Base-by-base conservation (phyloP, 1,284 basidiomycete genomes). In the Puccinia novopanici region DNA sequence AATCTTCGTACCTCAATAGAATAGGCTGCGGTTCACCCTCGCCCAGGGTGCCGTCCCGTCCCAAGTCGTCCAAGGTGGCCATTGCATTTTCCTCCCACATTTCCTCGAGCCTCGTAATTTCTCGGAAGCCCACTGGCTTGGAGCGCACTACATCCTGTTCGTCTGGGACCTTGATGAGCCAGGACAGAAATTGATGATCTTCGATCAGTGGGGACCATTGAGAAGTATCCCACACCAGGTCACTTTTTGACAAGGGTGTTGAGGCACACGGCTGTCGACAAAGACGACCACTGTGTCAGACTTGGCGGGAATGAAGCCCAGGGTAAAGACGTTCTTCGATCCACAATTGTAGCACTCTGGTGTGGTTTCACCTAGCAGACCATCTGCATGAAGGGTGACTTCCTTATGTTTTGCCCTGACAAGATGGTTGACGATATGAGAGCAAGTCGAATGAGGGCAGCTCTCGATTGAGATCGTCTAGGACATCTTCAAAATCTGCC, bases 401-500 rank as follows among this genome's bases (percentile, higher is more conserved):
- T 99, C 96, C 88, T 98, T 98, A 88, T 99, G 97, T 87, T 98
- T 98, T 40, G 97, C 95, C 84, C 97, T 93, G 76, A 99, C 97
- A 79, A 99, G 90, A 87, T 99, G 97, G 86, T 97, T 98, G 84
- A 99, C 96, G 84, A 99, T 99, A 86, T 99, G 97, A 1, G 95
- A 98, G 45, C 77, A 68, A 24, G 77, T 80, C 13, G 67, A 72
- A 34, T 80, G 79, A 13, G 85, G 93, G 93, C 76, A 94, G 86
- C 87, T 96, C 93, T 30, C 95, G 89, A 52, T 91, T 92, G 84
- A 94, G 86, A 85, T 95, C 93, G 83, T 95, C 93, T 75, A 94
- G 87, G 63, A 92, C 91, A 24, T 90, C 92, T 85, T 95, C 93
- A 83, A 93, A 92, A 84, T 93, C 93, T 76, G 93, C 92, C 81